A percentile compares a stretch with the other conserved stretches of the same genome.
phyloP scores from a whole-genome alignment of 441 rosid genomes.

The Kokia cookei region DNA sequence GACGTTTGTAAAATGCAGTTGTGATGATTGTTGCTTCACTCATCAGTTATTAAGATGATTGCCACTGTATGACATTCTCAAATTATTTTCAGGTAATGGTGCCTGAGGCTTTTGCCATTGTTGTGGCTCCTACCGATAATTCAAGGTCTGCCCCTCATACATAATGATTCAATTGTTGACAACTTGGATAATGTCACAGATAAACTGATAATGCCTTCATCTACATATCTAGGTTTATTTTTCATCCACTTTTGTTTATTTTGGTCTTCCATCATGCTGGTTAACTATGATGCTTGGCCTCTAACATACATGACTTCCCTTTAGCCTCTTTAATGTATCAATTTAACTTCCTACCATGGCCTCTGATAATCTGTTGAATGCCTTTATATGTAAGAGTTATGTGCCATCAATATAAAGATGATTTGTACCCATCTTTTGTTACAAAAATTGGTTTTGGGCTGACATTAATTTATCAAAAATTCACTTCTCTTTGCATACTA shows the following conservation, averaged over 20 bases:
- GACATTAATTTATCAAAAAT: not conserved
- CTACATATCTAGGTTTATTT: not conserved
- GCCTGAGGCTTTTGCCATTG: slow-evolving; percentile 92
- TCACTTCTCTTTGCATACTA: not conserved
- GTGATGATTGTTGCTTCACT: not conserved
- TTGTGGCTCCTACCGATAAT: slow-evolving; percentile 84
- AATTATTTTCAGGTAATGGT: slow-evolving; percentile 57
- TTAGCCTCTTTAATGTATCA: not conserved
- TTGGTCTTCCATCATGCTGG: not conserved
- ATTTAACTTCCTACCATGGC: not conserved
- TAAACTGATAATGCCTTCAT: not conserved
- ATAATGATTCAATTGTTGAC: not conserved
- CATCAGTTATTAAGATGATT: not conserved
- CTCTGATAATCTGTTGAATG: not conserved
- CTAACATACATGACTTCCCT: not conserved
- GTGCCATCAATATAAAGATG: not conserved
- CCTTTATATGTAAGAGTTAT: not conserved
- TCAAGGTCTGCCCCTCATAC: slow-evolving; percentile 44
- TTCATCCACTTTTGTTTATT: not conserved
- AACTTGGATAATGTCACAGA: not conserved
- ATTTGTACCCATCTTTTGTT: not conserved
- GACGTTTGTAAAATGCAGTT: not conserved
- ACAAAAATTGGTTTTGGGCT: not conserved
- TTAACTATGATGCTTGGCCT: not conserved
- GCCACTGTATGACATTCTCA: not conserved